Evolutionary conservation across 2,329 filamentous ascomycete genomes (phyloP).

Genomic region (Penicillium frequentans): DNA sequence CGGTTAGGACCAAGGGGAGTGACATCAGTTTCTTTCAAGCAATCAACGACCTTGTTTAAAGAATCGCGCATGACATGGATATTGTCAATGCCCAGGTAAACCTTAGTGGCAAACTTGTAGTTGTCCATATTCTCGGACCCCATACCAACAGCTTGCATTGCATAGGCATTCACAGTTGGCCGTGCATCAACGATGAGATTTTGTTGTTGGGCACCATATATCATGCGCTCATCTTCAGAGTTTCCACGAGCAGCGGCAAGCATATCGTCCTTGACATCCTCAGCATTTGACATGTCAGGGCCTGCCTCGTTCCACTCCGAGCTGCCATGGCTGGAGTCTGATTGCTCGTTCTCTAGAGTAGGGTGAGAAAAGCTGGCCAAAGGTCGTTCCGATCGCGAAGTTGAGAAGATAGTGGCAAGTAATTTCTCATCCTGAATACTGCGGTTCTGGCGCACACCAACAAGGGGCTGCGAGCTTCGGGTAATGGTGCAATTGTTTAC

Average conservation of each 20-base stretch:
- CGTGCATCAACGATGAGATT: slow-evolving; percentile 96
- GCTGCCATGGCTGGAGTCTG: slow-evolving; percentile 53
- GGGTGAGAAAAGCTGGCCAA: slow-evolving; percentile 41
- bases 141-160: slow-evolving; percentile 89
- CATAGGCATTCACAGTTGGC: slow-evolving; percentile 88
- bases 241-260: slow-evolving; percentile 58
- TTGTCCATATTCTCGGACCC: slow-evolving; percentile 98
- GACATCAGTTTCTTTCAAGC: slow-evolving; percentile 88
- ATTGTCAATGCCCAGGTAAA: slow-evolving; percentile 94
- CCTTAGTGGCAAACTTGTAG: slow-evolving; percentile 88
- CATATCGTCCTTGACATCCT: slow-evolving; percentile 68
- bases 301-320: slow-evolving; percentile 38
- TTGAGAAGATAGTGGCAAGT: slow-evolving; percentile 87
- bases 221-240: slow-evolving; percentile 59
- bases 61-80: slow-evolving; percentile 98
- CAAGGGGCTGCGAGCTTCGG: slow-evolving; percentile 85
- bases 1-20: slow-evolving; percentile 78
- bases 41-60: slow-evolving; percentile 80
- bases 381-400: slow-evolving; percentile 54
- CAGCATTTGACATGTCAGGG: slow-evolving; percentile 60
- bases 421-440: slow-evolving; percentile 96
- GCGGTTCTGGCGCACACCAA: slow-evolving; percentile 81
- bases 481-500: slow-evolving; percentile 97
- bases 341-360: slow-evolving; percentile 44
- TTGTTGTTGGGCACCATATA: slow-evolving; percentile 89